A percentile compares a stretch with the other conserved stretches of the same genome.
These are phyloP conservation scores for Selaginella moellendorffii DNA, from an alignment of 75 land plant genomes.

Conservation along the genomic window DNA sequence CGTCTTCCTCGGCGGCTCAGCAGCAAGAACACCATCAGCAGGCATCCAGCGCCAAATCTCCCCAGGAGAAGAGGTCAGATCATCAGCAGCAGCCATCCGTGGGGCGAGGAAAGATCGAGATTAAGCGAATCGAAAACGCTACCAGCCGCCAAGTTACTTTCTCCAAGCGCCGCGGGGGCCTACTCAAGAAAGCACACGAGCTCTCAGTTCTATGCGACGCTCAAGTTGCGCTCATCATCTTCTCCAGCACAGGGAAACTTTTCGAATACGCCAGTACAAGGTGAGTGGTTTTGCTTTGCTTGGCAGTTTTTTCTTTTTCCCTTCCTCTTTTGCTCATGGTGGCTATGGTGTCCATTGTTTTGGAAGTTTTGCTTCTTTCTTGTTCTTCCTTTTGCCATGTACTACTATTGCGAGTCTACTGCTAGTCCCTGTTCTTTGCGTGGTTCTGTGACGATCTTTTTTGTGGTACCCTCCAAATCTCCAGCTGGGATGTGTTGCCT, in stretches of 20 bases:
- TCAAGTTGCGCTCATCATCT: constrained; percentile 25
- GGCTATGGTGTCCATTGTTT: too few relatives aligned
- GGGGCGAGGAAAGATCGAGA: constrained; percentile 27
- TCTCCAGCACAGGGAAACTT: constrained; percentile 26
- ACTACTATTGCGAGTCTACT: too few relatives aligned
- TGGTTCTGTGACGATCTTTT: too few relatives aligned
- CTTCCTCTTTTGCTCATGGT: neutral
- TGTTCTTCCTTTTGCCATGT: too few relatives aligned
- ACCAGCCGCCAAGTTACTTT: constrained; percentile 25
- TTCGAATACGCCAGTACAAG: constrained; percentile 20
- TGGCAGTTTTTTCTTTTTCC: neutral
- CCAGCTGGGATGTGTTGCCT: too few relatives aligned
- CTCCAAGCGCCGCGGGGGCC: constrained; percentile 25
- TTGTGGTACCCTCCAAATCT: too few relatives aligned
- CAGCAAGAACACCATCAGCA: neutral
- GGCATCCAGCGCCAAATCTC: too few relatives aligned
- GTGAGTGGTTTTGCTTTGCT: neutral
- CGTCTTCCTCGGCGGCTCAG: neutral
- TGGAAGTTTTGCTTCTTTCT: too few relatives aligned
- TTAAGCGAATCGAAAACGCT: constrained; percentile 27
- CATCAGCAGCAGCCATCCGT: constrained; percentile 3
- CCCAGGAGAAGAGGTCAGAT: neutral
- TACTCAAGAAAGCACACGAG: constrained; percentile 26
- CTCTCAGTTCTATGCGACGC: constrained; percentile 27
- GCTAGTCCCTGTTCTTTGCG: too few relatives aligned